Conservation (phyloP, 208 protist genomes). For the Phytomonas serpens region DNA sequence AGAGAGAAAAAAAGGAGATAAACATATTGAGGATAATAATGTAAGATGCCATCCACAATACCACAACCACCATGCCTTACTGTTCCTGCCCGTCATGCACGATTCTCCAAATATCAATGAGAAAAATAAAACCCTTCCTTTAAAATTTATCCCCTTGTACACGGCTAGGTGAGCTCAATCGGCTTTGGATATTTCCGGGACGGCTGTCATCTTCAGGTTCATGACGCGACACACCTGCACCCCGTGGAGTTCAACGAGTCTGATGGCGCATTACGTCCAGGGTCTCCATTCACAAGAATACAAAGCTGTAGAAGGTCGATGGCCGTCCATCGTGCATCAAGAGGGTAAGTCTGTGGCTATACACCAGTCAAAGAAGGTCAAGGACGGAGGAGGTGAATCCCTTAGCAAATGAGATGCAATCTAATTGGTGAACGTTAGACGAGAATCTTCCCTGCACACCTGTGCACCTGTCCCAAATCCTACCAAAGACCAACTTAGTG, state of each 20-base stretch:
- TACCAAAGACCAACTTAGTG: not conserved
- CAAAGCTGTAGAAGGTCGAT: not conserved
- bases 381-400: not conserved
- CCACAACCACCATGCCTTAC: not conserved
- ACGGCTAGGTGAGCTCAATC: not conserved
- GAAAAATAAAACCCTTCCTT: not conserved
- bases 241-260: no score
- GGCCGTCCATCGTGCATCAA: not conserved
- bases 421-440: not conserved
- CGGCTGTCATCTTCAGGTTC: not conserved
- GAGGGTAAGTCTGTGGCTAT: not conserved
- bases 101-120: not conserved
- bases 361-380: not conserved
- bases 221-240: no score
- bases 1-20: conserved; percentile 14
- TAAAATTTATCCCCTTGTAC: not conserved
- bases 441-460: not conserved
- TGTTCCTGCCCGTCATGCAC: not conserved
- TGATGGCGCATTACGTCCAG: no score
- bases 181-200: not conserved
- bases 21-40: conserved; percentile 11
- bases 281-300: not conserved
- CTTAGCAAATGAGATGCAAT: not conserved
- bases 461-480: not conserved
- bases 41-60: not conserved